These are phyloP conservation scores for Staphylotrichum tortipilum DNA, from an alignment of 495 filamentous ascomycete genomes.

Conservation along the genomic window DNA sequence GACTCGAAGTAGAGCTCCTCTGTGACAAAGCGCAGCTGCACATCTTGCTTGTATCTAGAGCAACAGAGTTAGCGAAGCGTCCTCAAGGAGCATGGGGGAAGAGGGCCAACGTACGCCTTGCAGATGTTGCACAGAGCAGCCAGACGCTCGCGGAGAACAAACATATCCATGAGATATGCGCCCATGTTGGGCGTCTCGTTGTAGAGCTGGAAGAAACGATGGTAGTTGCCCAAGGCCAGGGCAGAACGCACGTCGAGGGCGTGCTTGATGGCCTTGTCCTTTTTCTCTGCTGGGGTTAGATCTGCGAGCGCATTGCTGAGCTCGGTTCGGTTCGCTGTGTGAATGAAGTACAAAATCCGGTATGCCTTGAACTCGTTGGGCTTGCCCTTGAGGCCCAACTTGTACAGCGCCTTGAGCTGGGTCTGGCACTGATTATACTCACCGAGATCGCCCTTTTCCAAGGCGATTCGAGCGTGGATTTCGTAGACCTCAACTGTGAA, in stretches of 20 bases:
- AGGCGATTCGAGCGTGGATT: conserved; percentile 91
- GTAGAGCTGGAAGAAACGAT: conserved; percentile 93
- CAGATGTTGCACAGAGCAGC: conserved; percentile 82
- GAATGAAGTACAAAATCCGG: conserved; percentile 99
- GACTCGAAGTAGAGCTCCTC: conserved; percentile 94
- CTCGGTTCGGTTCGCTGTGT: conserved; percentile 95
- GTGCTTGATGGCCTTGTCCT: conserved; percentile 75
- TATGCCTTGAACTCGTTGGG: conserved; percentile 96
- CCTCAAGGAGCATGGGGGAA: background rate
- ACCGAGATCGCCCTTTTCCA: conserved; percentile 99
- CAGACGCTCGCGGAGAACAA: conserved; percentile 86
- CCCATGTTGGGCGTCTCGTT: conserved; percentile 95
- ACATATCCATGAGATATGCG: conserved; percentile 98
- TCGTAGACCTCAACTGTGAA: conserved; percentile 96
- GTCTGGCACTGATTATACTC: conserved; percentile 99
- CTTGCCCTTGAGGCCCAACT: conserved; percentile 77
- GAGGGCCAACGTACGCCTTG: conserved; percentile 68
- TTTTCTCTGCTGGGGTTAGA: conserved; percentile 93
- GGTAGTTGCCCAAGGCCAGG: conserved; percentile 88
- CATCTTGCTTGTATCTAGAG: conserved; percentile 76
- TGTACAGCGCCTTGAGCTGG: conserved; percentile 85
- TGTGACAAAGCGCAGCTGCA: conserved; percentile 83
- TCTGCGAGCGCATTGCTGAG: conserved; percentile 97
- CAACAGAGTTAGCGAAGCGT: conserved; percentile 29
- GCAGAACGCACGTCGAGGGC: conserved; percentile 86